Evolutionary conservation across 331 rosid genomes (phyloP), one percentile per base, ranked within the genome.

Genomic region (Quercus lobata): DNA sequence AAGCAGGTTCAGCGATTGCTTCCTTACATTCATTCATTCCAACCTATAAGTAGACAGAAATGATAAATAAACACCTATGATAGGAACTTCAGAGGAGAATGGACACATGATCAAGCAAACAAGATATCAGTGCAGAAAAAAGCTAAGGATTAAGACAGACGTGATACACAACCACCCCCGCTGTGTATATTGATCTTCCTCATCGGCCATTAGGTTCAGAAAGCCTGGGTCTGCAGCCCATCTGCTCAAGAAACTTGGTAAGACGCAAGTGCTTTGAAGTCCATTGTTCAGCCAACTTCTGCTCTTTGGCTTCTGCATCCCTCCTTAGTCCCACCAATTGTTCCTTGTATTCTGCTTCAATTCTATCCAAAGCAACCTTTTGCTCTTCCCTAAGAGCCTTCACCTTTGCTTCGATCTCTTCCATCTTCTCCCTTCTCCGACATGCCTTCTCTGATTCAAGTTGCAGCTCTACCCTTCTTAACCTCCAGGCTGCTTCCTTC

Each of bases 241-340:
- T 80, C 80, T 91, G 97, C 73, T 93, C 98, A 27, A 95, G 93
- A 88, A 95, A 91, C 81, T 86, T 89, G 0, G 89, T 72, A 14
- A 95, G 93, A 66, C 93, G 91, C 79, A 78, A 35, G 83, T 95
- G 99, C 80, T 91, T 93, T 1, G 97, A 92, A 60, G 92, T 85
- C 99, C 98, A 93, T 85, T 93, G 99, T 65, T 95, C 99, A 72
- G 97, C 89, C 90, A 95, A 62, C 83, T 95, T 95, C 80, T 93
- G 99, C 85, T 95, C 99, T 84, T 95, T 95, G 54, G 87, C 85
- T 79, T 95, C 97, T 15, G 97, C 99, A 71, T 95, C 99, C 78
- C 95, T 90, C 85, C 90, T 90, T 75, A 95, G 71, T 69, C 93
- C 98, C 12, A 90, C 89, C 58, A 95, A 78, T 75, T 95, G 99